Conservation (phyloP, 2,329 filamentous ascomycete species). For the Colletotrichum siamense region DNA sequence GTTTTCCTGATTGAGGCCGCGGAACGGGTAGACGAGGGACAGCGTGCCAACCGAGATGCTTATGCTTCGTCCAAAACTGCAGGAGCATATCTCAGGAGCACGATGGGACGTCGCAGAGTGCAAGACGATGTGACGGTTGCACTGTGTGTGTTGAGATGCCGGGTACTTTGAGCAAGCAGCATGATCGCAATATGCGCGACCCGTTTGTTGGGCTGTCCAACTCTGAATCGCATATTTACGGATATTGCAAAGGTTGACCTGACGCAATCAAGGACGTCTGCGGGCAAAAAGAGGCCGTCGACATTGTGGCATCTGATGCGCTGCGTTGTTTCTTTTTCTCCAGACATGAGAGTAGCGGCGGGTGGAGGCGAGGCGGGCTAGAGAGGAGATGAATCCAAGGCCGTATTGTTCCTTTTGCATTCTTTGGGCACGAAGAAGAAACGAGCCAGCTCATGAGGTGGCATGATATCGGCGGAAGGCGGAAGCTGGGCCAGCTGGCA, state of each 20-base stretch:
- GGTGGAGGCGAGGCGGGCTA: background rate
- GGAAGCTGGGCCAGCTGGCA: background rate
- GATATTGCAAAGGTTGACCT: background rate
- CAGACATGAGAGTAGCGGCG: background rate
- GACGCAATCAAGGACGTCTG: background rate
- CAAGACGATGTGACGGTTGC: slow-evolving; percentile 9
- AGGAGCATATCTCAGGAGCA: background rate
- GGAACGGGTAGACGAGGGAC: background rate
- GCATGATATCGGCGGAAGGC: background rate
- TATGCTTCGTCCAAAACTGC: background rate
- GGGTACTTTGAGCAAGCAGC: background rate
- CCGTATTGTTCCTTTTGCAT: background rate
- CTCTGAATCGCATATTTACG: background rate
- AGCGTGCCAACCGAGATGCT: background rate
- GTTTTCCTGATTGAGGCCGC: background rate
- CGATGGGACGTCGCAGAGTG: slow-evolving; percentile 3
- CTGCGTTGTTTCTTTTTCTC: background rate
- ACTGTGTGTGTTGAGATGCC: background rate
- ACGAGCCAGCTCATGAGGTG: background rate
- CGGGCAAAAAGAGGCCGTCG: background rate
- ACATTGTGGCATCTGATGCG: background rate
- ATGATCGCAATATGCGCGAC: background rate
- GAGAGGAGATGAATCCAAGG: background rate
- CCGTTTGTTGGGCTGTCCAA: background rate
- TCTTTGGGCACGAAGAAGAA: background rate